These are phyloP conservation scores for Pseudocercospora eumusae DNA, from an alignment of 2,329 filamentous ascomycete genomes.

Conservation along the genomic window DNA sequence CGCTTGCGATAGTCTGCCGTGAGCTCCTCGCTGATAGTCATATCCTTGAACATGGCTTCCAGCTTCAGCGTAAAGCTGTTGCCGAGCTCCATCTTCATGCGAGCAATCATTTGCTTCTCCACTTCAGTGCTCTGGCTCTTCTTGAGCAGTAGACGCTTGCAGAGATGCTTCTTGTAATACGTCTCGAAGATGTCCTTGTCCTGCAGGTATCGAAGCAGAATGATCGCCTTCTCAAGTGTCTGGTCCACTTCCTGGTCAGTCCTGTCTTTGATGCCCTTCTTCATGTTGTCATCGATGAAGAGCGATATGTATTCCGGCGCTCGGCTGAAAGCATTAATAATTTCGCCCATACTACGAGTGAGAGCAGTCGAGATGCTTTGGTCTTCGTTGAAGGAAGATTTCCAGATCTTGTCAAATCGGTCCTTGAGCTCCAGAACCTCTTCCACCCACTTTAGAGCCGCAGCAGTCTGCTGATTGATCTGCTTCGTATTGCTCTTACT, in stretches of 20 bases:
- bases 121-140: constrained; percentile 89
- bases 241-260: constrained; percentile 82
- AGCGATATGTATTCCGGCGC: constrained; percentile 91
- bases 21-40: constrained; percentile 82
- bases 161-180: constrained; percentile 97
- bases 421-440: constrained; percentile 83
- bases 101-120: constrained; percentile 91
- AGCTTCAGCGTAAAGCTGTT: constrained; percentile 91
- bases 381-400: constrained; percentile 71
- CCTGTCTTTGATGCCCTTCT: constrained; percentile 89
- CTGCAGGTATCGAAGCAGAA: constrained; percentile 79
- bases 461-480: constrained; percentile 76
- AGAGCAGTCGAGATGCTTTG: constrained; percentile 77
- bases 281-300: constrained; percentile 95
- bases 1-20: constrained; percentile 74
- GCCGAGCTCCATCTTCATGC: constrained; percentile 96
- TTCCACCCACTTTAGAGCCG: constrained; percentile 93
- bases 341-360: constrained; percentile 83
- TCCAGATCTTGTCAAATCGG: constrained; percentile 83
- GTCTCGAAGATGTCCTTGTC: constrained; percentile 95
- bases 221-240: constrained; percentile 85
- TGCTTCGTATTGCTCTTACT: constrained; percentile 47
- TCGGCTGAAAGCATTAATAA: constrained; percentile 84
- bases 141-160: constrained; percentile 79
- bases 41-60: constrained; percentile 97